phyloP scores from a whole-genome alignment of 148 eudicot species.

The Beta vulgaris region DNA sequence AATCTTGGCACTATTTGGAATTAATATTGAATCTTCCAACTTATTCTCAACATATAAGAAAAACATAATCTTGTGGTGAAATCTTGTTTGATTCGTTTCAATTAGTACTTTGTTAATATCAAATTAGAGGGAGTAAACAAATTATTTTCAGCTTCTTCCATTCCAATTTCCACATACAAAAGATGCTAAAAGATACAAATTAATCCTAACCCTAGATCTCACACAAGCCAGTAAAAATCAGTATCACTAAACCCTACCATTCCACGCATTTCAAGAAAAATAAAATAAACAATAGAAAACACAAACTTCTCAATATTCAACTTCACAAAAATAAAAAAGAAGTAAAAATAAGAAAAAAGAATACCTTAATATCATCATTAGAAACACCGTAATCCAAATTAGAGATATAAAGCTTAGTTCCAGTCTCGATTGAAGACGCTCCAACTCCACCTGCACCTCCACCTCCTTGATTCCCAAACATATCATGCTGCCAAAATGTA shows the following conservation, averaged over 20 bases:
- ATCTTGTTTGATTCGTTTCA: no score
- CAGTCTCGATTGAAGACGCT: constrained; percentile 65
- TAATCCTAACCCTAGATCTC: neutral
- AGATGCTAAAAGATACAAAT: no score
- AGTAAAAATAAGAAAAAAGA: neutral
- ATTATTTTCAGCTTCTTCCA: no score
- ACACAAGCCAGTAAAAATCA: neutral
- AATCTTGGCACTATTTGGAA: no score
- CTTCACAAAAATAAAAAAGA: neutral
- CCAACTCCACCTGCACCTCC: constrained; percentile 34
- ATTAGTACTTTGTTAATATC: no score
- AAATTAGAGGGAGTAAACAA: no score
- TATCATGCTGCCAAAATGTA: constrained; percentile 65
- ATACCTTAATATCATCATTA: constrained; percentile 84
- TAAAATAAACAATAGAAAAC: neutral
- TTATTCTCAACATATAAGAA: no score
- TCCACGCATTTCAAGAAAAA: no score
- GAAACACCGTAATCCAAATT: constrained; percentile 93
- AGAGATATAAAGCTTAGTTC: constrained; percentile 85
- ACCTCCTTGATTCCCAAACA: constrained; percentile 51
- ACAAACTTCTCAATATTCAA: constrained; percentile 16
- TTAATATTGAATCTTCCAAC: no score
- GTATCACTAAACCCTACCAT: neutral
- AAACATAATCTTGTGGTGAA: no score
- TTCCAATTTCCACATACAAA: no score